Conservation (phyloP, 1,284 basidiomycete genomes). For the Ceratobasidium sp. region DNA sequence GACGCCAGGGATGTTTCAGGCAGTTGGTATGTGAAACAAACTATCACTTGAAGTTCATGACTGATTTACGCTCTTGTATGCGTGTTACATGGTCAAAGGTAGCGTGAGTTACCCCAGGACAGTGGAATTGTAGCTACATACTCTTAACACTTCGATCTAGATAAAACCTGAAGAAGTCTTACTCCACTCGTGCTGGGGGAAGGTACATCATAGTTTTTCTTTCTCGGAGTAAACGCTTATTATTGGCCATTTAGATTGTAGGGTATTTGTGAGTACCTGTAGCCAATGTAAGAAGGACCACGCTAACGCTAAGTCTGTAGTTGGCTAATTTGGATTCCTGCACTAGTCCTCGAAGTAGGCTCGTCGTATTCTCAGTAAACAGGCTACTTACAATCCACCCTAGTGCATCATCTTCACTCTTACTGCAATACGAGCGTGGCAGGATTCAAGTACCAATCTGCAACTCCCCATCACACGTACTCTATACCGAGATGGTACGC, state of each 20-base stretch:
- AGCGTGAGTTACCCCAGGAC: not conserved
- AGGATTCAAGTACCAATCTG: constrained; percentile 1
- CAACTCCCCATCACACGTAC: constrained; percentile 8
- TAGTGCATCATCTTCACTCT: constrained; percentile 26
- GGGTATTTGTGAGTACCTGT: constrained; percentile 1
- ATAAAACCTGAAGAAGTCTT: constrained; percentile 19
- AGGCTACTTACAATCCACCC: not conserved
- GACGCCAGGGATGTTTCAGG: constrained; percentile 22
- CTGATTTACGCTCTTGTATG: not conserved
- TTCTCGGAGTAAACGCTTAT: not conserved
- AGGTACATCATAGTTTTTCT: not conserved
- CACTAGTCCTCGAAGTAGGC: constrained; percentile 32
- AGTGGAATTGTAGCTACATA: not conserved
- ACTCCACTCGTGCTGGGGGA: constrained; percentile 32
- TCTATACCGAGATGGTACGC: constrained; percentile 33
- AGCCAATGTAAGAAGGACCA: not conserved
- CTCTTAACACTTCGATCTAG: not conserved
- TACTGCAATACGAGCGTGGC: constrained; percentile 31
- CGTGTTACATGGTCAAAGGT: not conserved
- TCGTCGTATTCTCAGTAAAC: not conserved
- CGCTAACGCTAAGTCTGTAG: not conserved
- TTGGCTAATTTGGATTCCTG: constrained; percentile 36
- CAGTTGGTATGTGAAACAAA: constrained; percentile 20
- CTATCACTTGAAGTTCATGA: not conserved
- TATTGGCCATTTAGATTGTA: not conserved